Conservation (phyloP, 2,329 filamentous ascomycete genomes). For the Aureobasidium sp. region DNA sequence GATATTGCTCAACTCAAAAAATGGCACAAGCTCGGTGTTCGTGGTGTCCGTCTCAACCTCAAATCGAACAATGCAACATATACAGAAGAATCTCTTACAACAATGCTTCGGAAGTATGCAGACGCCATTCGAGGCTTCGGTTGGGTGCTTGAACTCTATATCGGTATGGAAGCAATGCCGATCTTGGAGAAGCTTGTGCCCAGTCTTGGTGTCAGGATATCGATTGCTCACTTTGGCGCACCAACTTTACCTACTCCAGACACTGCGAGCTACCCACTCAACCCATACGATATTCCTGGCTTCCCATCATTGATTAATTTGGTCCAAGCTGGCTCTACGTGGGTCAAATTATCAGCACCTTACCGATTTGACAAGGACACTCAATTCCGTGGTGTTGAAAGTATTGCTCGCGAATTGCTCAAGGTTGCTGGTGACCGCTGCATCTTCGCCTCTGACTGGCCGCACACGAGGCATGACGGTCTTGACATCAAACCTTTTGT, state of each 20-base stretch:
- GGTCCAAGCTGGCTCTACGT: slow-evolving; percentile 43
- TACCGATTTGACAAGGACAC: slow-evolving; percentile 48
- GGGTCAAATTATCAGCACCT: slow-evolving; percentile 53
- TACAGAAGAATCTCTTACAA: slow-evolving; percentile 35
- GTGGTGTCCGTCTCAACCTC: slow-evolving; percentile 29
- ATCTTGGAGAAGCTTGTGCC: slow-evolving; percentile 45
- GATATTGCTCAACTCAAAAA: slow-evolving; percentile 20
- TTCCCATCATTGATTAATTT: slow-evolving; percentile 45
- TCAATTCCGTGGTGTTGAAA: slow-evolving; percentile 38
- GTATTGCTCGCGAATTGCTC: slow-evolving; percentile 45
- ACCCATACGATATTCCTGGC: slow-evolving; percentile 41
- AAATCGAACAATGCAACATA: slow-evolving; percentile 32
- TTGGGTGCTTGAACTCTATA: slow-evolving; percentile 55
- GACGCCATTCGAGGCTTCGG: slow-evolving; percentile 42
- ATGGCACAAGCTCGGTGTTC: slow-evolving; percentile 26
- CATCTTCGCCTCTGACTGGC: slow-evolving; percentile 59
- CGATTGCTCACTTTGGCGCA: slow-evolving; percentile 53
- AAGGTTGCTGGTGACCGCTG: slow-evolving; percentile 39
- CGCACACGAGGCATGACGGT: slow-evolving; percentile 55
- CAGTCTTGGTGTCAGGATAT: slow-evolving; percentile 44
- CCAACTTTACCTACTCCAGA: slow-evolving; percentile 28
- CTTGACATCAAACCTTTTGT: slow-evolving; percentile 51
- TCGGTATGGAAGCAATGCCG: slow-evolving; percentile 46
- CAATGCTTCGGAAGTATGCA: slow-evolving; percentile 43
- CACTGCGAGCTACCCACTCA: not conserved